Evolutionary conservation across 2,329 filamentous ascomycete genomes (phyloP).

Genomic region (Arthrobotrys conoides): DNA sequence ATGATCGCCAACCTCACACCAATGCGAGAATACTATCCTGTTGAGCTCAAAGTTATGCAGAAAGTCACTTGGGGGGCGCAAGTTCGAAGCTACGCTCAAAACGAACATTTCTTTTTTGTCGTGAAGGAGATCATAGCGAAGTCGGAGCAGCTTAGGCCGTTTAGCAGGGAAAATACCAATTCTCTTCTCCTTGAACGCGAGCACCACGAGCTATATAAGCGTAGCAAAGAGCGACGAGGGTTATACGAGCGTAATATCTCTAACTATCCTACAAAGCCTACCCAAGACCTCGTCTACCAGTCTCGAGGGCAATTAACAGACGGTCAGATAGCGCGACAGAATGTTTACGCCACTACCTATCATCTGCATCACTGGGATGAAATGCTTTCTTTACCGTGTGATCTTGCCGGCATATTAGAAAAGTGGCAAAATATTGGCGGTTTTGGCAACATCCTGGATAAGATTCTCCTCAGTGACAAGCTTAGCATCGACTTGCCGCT

Average conservation of each 20-base stretch:
- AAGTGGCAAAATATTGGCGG: slow-evolving; percentile 49
- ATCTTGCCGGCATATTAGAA: slow-evolving; percentile 32
- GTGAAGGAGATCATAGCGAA: slow-evolving; percentile 67
- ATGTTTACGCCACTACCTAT: slow-evolving; percentile 29
- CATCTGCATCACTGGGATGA: slow-evolving; percentile 38
- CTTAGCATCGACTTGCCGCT: slow-evolving; percentile 46
- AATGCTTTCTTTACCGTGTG: slow-evolving; percentile 21
- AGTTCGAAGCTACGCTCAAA: slow-evolving; percentile 69
- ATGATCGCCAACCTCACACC: slow-evolving; percentile 67
- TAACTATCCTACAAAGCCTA: slow-evolving; percentile 6
- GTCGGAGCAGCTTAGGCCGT: slow-evolving; percentile 64
- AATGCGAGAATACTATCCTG: slow-evolving; percentile 69
- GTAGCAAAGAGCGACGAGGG: slow-evolving; percentile 21
- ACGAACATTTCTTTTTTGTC: slow-evolving; percentile 67
- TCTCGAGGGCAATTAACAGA: slow-evolving; percentile 19
- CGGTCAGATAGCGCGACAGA: neutral
- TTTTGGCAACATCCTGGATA: slow-evolving; percentile 39
- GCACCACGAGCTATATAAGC: slow-evolving; percentile 37
- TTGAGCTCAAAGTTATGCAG: slow-evolving; percentile 69
- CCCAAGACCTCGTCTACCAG: slow-evolving; percentile 16
- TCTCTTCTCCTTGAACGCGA: slow-evolving; percentile 23
- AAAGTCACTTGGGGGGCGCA: slow-evolving; percentile 67
- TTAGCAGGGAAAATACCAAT: slow-evolving; percentile 59
- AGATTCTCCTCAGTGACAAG: slow-evolving; percentile 45
- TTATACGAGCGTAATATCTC: slow-evolving; percentile 46